Evolutionary conservation across 2,329 filamentous ascomycete genomes (phyloP).

Genomic region (Plectosphaerella plurivora): DNA sequence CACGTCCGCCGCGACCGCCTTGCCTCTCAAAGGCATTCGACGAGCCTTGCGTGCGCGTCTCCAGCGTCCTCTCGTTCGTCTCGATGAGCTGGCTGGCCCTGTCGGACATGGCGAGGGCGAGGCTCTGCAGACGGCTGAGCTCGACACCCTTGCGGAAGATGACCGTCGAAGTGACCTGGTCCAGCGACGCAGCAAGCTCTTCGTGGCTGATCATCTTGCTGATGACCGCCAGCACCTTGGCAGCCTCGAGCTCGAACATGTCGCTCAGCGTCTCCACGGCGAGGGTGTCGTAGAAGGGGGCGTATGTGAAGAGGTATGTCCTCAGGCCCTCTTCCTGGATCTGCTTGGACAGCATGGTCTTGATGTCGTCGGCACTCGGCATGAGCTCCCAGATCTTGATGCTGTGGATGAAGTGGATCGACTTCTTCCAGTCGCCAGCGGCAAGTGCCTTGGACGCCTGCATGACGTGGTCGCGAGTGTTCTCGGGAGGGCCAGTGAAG

Average conservation of each 20-base stretch:
- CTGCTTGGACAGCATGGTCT: slow-evolving; percentile 94
- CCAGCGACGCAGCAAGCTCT: slow-evolving; percentile 90
- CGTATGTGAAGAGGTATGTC: slow-evolving; percentile 99
- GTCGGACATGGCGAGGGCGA: slow-evolving; percentile 90
- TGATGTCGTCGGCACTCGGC: slow-evolving; percentile 88
- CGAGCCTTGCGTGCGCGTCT: slow-evolving; percentile 94
- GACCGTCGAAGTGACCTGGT: slow-evolving; percentile 95
- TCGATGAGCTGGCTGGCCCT: slow-evolving; percentile 96
- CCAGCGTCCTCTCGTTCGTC: slow-evolving; percentile 93
- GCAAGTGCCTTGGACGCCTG: slow-evolving; percentile 96
- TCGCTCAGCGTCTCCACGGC: slow-evolving; percentile 76
- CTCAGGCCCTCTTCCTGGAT: slow-evolving; percentile 98
- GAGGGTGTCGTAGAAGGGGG: slow-evolving; percentile 97
- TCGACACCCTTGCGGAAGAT: slow-evolving; percentile 99
- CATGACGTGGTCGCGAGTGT: slow-evolving; percentile 98
- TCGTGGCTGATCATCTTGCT: slow-evolving; percentile 99
- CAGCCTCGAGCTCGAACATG: slow-evolving; percentile 92
- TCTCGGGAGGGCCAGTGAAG: slow-evolving; percentile 97
- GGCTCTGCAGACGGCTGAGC: slow-evolving; percentile 89
- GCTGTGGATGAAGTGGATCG: slow-evolving; percentile 85
- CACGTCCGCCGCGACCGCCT: slow-evolving; percentile 70
- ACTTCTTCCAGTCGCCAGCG: slow-evolving; percentile 98
- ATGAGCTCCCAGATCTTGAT: slow-evolving; percentile 99
- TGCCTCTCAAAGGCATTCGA: slow-evolving; percentile 93
- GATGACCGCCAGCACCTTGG: slow-evolving; percentile 91